Conservation (phyloP, 2,329 filamentous ascomycete species). For the Fusarium chaquense region DNA sequence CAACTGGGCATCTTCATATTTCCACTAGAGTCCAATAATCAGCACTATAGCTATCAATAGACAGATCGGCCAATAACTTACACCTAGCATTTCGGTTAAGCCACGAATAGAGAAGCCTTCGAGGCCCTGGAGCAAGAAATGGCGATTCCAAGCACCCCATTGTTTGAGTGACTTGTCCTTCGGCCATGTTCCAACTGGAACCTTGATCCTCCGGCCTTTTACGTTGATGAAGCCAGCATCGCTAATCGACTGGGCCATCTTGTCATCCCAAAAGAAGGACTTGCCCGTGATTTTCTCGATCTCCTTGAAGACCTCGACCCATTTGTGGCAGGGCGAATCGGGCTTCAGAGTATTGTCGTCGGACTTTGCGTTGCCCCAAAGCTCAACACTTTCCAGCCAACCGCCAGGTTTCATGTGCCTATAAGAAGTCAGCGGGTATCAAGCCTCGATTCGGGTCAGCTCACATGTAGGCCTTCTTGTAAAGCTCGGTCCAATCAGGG, state of each 20-base stretch:
- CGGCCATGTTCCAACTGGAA: conserved; percentile 24
- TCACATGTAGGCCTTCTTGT: conserved; percentile 60
- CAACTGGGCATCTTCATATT: conserved; percentile 16
- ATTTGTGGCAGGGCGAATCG: conserved; percentile 14
- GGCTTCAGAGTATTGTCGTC: conserved; percentile 45
- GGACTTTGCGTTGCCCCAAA: conserved; percentile 34
- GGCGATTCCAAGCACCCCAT: conserved; percentile 34
- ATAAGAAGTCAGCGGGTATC: conserved; percentile 48
- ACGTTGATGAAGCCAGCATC: conserved; percentile 17
- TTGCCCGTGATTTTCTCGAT: conserved; percentile 22
- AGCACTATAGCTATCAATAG: fast-evolving
- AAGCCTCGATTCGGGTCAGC: conserved; percentile 45
- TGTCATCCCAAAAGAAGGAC: conserved; percentile 26
- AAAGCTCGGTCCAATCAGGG: conserved; percentile 63
- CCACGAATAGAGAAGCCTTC: conserved; percentile 32
- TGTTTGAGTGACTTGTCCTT: conserved; percentile 33
- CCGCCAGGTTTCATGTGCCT: conserved; percentile 37
- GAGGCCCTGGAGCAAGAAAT: conserved; percentile 21
- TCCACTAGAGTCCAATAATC: not conserved
- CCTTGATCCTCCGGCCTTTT: conserved; percentile 16
- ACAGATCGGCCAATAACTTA: not conserved
- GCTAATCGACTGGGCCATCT: conserved; percentile 2
- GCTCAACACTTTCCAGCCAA: conserved; percentile 39
- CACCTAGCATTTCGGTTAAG: conserved; percentile 19
- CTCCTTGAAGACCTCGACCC: conserved; percentile 25